Base-by-base conservation (phyloP, 2,329 filamentous ascomycete genomes). In the Phymatotrichopsis omnivora region DNA sequence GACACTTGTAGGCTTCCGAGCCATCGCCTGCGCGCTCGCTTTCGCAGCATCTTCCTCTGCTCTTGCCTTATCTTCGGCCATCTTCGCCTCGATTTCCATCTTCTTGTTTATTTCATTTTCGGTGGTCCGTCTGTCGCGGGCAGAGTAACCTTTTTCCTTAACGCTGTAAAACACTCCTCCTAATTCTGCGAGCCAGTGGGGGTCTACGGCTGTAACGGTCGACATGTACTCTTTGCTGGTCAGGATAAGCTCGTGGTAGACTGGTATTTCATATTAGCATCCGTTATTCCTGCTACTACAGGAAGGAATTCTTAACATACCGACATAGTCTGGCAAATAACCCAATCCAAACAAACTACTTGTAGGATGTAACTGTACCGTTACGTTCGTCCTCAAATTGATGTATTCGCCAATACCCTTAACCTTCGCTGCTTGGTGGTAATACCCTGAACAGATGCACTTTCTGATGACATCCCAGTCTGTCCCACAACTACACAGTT, bases 181-280 rank as follows among this genome's bases (percentile, higher is more conserved):
- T 5, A 98, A 71, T 62, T 98, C 91, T 5, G 91, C 91, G 30
- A 98, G 75, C 91, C 91, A 98, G 62, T 93, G 85, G 41, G 91
- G 89, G 62, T 98, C 91, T 1, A 98, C 91, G 1, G 85, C 78
- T 4, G 91, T 98, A 7, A 98, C 91, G 4, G 85, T 94, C 3
- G 85, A 93, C 78, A 98, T 95, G 68, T 96, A 98, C 62, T 96
- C 91, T 62, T 94, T 95, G 46, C 80, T 85, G 0, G 91, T 98
- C 50, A 98, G 76, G 58, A 98, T 94, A 47, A 98, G 75, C 65
- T 98, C 91, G 69, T 98, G 91, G 65, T 98, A 98, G 31, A 98
- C 79, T 56, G n/a, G n/a, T n/a, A 25, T 33, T 12, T 12, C 22
- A 19, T 19, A 14, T 32, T 2, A 49, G 20, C 12, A 42, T 16